Percentiles rank a stretch among this genome's conserved stretches.
Conservation (phyloP, 192 early-diverging fungal genomes). For the Powellomyces hirtus region DNA sequence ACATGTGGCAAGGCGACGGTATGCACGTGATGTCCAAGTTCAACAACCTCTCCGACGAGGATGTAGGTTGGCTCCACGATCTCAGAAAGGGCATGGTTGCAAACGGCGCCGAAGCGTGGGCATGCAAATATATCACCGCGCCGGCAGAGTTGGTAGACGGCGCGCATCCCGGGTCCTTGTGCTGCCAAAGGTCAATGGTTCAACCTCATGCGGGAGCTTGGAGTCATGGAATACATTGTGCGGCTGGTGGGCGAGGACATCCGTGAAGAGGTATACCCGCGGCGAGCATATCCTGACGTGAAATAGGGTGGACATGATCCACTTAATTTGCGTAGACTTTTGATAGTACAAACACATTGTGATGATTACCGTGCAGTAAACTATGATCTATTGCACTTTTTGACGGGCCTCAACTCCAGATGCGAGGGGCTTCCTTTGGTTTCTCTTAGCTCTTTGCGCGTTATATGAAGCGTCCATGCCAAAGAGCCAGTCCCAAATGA, state of each 20-base stretch:
- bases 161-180: neutral
- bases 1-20: neutral
- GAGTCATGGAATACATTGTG: neutral
- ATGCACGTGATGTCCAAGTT: neutral
- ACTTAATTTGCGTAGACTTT: no score
- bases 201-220: neutral
- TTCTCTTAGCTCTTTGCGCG: neutral
- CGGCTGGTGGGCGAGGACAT: neutral
- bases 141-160: neutral
- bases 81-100: neutral
- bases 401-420: no score
- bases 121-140: neutral
- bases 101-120: neutral
- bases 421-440: neutral
- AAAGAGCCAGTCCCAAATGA: slow-evolving; percentile 86
- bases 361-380: no score
- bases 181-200: neutral
- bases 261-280: neutral
- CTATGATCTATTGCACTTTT: no score
- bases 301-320: no score
- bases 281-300: neutral
- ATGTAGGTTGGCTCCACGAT: neutral
- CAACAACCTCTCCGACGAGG: neutral
- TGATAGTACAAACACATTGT: no score
- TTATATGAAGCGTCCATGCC: slow-evolving; percentile 81